phyloP scores from a whole-genome alignment of 768 basidiomycete species.

The Fistulinella prunicolor region DNA sequence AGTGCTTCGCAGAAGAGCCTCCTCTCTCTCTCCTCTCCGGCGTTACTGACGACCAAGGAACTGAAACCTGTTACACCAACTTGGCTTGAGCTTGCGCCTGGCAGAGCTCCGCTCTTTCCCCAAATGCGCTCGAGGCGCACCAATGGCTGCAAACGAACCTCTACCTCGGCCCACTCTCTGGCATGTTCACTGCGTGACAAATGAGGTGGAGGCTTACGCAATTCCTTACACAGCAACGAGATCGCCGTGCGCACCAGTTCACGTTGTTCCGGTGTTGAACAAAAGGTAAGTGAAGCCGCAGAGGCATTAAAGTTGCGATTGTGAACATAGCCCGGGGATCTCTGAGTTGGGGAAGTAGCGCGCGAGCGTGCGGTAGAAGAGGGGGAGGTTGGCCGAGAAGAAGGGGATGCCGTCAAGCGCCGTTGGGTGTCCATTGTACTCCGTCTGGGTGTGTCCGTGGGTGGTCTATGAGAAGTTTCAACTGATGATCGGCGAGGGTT shows the following conservation, averaged over 20 bases:
- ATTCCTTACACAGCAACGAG: conserved; percentile 62
- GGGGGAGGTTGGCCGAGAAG: conserved; percentile 42
- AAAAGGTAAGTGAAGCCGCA: conserved; percentile 48
- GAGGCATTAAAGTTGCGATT: conserved; percentile 59
- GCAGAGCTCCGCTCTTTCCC: conserved; percentile 55
- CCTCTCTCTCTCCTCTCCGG: conserved; percentile 75
- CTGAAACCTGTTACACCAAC: conserved; percentile 28
- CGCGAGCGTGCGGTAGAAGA: conserved; percentile 44
- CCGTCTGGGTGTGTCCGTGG: conserved; percentile 19
- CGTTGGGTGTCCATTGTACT: conserved; percentile 26
- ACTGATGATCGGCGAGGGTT: conserved; percentile 36
- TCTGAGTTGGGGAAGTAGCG: conserved; percentile 46
- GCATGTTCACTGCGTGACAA: conserved; percentile 48
- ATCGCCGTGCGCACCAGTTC: conserved; percentile 67
- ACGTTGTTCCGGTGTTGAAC: conserved; percentile 56
- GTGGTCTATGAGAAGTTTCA: conserved; percentile 37
- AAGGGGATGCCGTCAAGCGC: conserved; percentile 25
- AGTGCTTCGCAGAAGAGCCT: conserved; percentile 71
- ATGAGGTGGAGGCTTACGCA: conserved; percentile 58
- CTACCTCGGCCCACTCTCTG: conserved; percentile 74
- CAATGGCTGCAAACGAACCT: conserved; percentile 57
- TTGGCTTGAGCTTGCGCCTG: conserved; percentile 44
- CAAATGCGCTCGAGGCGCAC: conserved; percentile 72
- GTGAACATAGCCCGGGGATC: conserved; percentile 41
- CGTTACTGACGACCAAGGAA: conserved; percentile 40